A percentile compares a stretch with the other conserved stretches of the same genome.
phyloP scores from a whole-genome alignment of 2,329 filamentous ascomycete species.

The Botrytis aclada region DNA sequence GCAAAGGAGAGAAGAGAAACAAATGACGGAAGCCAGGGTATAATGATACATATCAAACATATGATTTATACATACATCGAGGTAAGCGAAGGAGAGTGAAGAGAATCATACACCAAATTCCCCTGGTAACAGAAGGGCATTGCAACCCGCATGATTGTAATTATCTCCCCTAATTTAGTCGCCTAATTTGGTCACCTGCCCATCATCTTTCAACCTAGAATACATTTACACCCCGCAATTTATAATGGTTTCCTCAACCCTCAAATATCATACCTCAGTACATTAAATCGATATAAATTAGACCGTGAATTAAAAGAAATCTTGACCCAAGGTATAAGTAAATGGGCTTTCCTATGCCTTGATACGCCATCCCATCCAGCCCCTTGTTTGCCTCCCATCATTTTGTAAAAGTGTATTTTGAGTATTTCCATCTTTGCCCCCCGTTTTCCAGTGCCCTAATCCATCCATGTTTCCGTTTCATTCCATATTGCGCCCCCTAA shows the following conservation, averaged over 20 bases:
- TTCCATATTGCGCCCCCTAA: not conserved
- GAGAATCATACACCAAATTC: not conserved
- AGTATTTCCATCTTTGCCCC: conserved; percentile 1
- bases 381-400: conserved; percentile 8
- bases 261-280: not conserved
- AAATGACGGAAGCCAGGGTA: not conserved
- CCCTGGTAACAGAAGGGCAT: not conserved
- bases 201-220: not conserved
- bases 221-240: not conserved
- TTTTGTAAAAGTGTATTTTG: conserved; percentile 1
- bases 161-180: not conserved
- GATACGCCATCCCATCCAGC: conserved; percentile 6
- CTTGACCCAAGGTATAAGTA: not conserved
- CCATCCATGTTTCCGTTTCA: conserved; percentile 3
- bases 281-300: not conserved
- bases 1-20: not conserved
- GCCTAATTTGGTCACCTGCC: not conserved
- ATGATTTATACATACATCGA: not conserved
- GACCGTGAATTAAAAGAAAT: not conserved
- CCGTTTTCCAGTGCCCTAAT: conserved; percentile 6
- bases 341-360: not conserved
- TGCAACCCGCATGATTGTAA: not conserved
- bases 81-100: not conserved
- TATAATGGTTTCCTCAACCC: not conserved
- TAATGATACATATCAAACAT: not conserved